Conservation (phyloP, 108 stramenopile species). For the Aurantiochytrium sp. region DNA sequence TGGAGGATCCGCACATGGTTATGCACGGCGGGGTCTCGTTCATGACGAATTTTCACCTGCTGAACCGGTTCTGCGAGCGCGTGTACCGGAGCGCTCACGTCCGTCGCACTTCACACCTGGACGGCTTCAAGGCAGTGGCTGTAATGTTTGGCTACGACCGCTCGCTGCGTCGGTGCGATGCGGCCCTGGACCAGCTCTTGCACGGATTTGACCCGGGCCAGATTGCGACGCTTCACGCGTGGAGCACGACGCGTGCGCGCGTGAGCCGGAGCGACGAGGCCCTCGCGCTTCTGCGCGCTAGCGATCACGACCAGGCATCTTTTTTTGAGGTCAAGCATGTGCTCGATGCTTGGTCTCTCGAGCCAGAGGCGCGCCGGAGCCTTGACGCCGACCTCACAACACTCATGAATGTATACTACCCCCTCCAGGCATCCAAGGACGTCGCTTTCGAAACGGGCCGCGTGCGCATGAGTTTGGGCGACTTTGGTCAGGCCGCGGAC, state of each 20-base stretch:
- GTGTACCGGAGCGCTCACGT: background rate
- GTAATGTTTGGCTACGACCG: background rate
- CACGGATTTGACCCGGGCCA: background rate
- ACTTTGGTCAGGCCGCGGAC: background rate
- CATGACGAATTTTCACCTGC: slow-evolving; percentile 17
- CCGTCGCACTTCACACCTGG: background rate
- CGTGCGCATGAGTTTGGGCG: background rate
- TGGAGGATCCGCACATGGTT: background rate
- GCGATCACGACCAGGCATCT: background rate
- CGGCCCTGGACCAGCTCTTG: background rate
- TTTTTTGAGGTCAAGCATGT: background rate
- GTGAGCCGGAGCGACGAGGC: background rate
- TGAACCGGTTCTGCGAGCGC: background rate
- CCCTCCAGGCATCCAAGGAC: background rate
- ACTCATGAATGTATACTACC: background rate
- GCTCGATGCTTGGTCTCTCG: background rate
- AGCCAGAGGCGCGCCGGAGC: background rate
- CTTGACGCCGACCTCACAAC: background rate
- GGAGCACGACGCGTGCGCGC: background rate
- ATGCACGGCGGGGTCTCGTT: background rate
- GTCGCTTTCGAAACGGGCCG: slow-evolving; percentile 5
- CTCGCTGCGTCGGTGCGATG: background rate
- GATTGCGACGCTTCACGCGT: background rate
- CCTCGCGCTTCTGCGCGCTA: background rate
- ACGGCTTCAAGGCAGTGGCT: background rate